Conservation (phyloP, 352 stramenopile species). For the Globisporangium nagaii region DNA sequence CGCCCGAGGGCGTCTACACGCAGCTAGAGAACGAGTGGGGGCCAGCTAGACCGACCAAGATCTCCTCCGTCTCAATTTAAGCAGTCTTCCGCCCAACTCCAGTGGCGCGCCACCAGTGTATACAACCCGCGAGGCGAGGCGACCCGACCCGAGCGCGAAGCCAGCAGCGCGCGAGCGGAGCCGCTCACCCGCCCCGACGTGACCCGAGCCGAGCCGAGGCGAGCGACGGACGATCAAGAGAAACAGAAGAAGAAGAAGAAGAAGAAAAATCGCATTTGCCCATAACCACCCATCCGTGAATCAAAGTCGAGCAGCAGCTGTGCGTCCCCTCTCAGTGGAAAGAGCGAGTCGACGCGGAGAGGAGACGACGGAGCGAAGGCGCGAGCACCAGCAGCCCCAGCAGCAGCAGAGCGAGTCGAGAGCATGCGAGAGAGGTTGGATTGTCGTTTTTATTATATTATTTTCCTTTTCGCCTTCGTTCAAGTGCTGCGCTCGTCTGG, state of each 20-base stretch:
- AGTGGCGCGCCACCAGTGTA: not conserved
- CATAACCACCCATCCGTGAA: slow-evolving; percentile 1
- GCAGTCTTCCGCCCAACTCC: not conserved
- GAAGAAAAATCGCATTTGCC: not conserved
- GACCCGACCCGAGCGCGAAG: slow-evolving; percentile 6
- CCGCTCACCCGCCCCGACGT: not conserved
- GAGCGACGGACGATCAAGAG: slow-evolving; percentile 5
- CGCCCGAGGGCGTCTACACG: slow-evolving; percentile 73
- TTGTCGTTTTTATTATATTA: slow-evolving; percentile 5
- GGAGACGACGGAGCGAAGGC: not conserved
- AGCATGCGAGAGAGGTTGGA: not conserved
- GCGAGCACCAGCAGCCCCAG: not conserved
- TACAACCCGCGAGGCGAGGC: slow-evolving; percentile 1
- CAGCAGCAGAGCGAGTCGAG: not conserved
- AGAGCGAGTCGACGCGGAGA: slow-evolving; percentile 13
- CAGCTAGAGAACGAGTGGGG: slow-evolving; percentile 86
- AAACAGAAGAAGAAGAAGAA: slow-evolving; percentile 4
- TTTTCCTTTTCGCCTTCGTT: not conserved
- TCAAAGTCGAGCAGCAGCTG: slow-evolving; percentile 9
- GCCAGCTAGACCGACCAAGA: slow-evolving; percentile 71
- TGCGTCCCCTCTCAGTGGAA: slow-evolving; percentile 16
- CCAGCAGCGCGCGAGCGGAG: not conserved
- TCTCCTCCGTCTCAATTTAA: slow-evolving; percentile 84
- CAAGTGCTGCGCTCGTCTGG: not conserved
- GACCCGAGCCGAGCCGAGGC: too few species aligned